Base-by-base conservation (phyloP, 805 yeast species). In the Monosporozyma servazzii region DNA sequence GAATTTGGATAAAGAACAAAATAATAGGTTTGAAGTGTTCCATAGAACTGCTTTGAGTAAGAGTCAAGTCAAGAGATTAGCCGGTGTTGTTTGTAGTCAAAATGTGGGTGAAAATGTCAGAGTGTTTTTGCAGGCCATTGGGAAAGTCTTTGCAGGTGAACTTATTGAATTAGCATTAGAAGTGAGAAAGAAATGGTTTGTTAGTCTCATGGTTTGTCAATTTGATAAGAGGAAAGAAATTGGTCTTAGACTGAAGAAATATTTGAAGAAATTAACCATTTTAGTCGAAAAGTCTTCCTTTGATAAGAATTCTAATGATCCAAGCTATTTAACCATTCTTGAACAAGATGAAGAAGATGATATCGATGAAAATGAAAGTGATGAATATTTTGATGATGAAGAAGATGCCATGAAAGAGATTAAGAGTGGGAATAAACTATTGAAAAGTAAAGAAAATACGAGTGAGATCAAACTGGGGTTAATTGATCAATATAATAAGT, bases 121-220 rank as follows among this genome's bases (percentile, higher is more conserved):
- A 0, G 82, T 87, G 49, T 82, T 88, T 8, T 67, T 90, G 46
- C 86, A 91, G 5, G 96, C 96, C 65, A 77, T 88, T 51, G 86
- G 95, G 2, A 90, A 90, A 64, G 86, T 88, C 58, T 83, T 87
- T 64, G 77, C 89, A n/a, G 96, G 96, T 11, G 97, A 90, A 59
- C 77, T 90, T 17, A 84, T 90, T 11, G 95, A 90, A 55, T 75
- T 80, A 59, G 95, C 96, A 0, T 75, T 83, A 54, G 84, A 80
- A 49, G 80, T 86, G 1, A 90, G 87, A 62, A 72, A 76, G 50
- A 72, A 77, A 52, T 78, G 79, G 63, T 49, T 59, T 68, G 73
- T 59, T 73, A 77, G 68, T 64, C 72, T 51, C 58, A 69, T 57
- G 70, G 67, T 56, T 10, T 54, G 64, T 29, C 73, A 71, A 48